Base-by-base conservation (phyloP, 1,284 basidiomycete species). In the Ustilago nuda region DNA sequence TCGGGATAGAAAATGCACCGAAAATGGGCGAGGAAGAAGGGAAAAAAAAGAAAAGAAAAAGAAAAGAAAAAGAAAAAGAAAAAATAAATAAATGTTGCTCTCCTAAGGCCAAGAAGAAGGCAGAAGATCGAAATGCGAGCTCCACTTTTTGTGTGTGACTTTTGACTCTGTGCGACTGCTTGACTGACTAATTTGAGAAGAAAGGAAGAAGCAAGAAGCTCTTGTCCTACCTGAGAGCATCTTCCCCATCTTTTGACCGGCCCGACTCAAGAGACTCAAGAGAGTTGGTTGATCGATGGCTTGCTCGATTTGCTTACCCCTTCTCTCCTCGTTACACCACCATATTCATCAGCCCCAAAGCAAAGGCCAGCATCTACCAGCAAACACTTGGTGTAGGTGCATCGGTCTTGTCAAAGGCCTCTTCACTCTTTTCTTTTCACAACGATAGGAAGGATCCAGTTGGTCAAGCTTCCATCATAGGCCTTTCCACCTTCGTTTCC, bases 341-440 rank as follows among this genome's bases (percentile, higher is more conserved):
- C 33, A 36, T 19, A 33, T 41, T 17, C 54, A 39, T 56, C 37
- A 53, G 51, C 51, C 52, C 35, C 11, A 19, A 54, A 35, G 52
- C 54, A 37, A 23, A 39, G 57, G 17, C 35, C 48, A 51, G 43
- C 48, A 50, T 36, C 50, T 43, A 30, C 50, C 58, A 32, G 37
- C 58, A 43, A 23, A 55, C 53, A 53, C 17, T 53, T 53, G 27
- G 58, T 39, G 30, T 53, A 60, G 58, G 58, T 43, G 36, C 33
- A n/a, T 53, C 30, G 58, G 58, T 60, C 58, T 19, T 53, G 35
- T 54, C 53, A 55, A 33, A 55, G 45, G 53, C 53, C 11, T 62
- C 53, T 27, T 27, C 35, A 19, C 43, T 33, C 13, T 32, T 37
- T 39, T 17, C n/a, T 9, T 11, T 39, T 11, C 41, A 9, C 17